A percentile compares a stretch with the other conserved stretches of the same genome.
Evolutionary conservation across 768 basidiomycete genomes (phyloP).

Genomic region (Daedaleopsis nitida): DNA sequence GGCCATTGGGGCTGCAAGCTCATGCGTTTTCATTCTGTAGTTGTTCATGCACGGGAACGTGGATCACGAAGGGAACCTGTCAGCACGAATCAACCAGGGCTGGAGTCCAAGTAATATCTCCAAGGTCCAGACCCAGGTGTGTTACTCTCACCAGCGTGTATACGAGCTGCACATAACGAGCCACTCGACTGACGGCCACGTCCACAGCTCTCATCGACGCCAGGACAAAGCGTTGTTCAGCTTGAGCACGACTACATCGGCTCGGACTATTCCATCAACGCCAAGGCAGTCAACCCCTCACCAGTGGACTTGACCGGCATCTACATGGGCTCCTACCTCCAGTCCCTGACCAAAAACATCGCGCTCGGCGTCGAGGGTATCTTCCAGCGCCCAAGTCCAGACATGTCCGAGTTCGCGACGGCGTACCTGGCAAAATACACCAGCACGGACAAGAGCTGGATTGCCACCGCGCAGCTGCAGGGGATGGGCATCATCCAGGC

Average conservation of each 20-base stretch:
- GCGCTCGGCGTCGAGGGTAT: constrained; percentile 87
- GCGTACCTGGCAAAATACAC: constrained; percentile 86
- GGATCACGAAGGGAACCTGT: constrained; percentile 91
- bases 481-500: constrained; percentile 82
- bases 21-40: constrained; percentile 48
- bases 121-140: constrained; percentile 87
- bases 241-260: constrained; percentile 94
- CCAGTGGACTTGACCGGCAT: constrained; percentile 87
- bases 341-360: constrained; percentile 88
- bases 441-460: constrained; percentile 75
- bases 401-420: constrained; percentile 66
- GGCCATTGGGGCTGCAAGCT: constrained; percentile 15
- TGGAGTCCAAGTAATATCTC: constrained; percentile 79
- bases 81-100: constrained; percentile 84
- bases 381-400: constrained; percentile 77
- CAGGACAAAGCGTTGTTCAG: constrained; percentile 89
- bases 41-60: constrained; percentile 91
- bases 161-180: constrained; percentile 1
- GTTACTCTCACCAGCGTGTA: constrained; percentile 22
- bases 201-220: constrained; percentile 68
- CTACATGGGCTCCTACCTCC: constrained; percentile 89
- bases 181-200: constrained; percentile 20
- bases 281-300: constrained; percentile 90
- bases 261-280: constrained; percentile 80
- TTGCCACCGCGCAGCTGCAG: constrained; percentile 90